Conservation (phyloP, 306 rosid genomes). For the Cotoneaster glaucophyllus region DNA sequence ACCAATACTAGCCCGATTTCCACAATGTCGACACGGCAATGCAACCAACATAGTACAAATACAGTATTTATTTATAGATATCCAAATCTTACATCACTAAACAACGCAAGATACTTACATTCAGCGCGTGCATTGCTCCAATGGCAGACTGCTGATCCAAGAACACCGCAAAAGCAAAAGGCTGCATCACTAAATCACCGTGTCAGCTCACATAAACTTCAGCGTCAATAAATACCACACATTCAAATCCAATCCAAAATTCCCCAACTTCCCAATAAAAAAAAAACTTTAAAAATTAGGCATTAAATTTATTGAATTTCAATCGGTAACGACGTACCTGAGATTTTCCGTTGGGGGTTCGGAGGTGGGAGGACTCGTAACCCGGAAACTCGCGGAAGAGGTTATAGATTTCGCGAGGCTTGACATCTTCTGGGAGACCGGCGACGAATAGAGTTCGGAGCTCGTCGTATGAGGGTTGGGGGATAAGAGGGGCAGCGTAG, state of each 20-base stretch:
- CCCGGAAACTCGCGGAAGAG: slow-evolving; percentile 87
- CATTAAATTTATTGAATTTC: background rate
- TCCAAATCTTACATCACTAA: background rate
- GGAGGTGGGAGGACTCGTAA: slow-evolving; percentile 90
- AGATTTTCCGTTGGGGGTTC: slow-evolving; percentile 54
- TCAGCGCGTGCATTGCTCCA: slow-evolving; percentile 72
- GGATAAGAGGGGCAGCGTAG: slow-evolving; percentile 15
- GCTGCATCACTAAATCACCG: slow-evolving; percentile 35
- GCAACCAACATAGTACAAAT: background rate
- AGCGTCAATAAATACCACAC: background rate
- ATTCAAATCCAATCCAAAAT: background rate
- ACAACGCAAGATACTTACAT: slow-evolving; percentile 43
- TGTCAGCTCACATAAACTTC: background rate
- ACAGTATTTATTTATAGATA: background rate
- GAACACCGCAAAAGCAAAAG: slow-evolving; percentile 93
- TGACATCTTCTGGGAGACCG: slow-evolving; percentile 85
- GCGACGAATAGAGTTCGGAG: slow-evolving; percentile 92
- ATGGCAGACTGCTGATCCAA: slow-evolving; percentile 74
- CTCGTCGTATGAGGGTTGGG: slow-evolving; percentile 29
- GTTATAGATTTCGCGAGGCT: slow-evolving; percentile 82
- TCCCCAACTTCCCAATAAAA: background rate
- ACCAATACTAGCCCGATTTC: background rate
- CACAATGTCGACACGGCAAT: background rate
- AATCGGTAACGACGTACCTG: slow-evolving; percentile 37
- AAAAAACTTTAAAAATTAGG: background rate